These are phyloP conservation scores for Andrographis paniculata DNA, from an alignment of 305 asterid species.

Conservation along the genomic window DNA sequence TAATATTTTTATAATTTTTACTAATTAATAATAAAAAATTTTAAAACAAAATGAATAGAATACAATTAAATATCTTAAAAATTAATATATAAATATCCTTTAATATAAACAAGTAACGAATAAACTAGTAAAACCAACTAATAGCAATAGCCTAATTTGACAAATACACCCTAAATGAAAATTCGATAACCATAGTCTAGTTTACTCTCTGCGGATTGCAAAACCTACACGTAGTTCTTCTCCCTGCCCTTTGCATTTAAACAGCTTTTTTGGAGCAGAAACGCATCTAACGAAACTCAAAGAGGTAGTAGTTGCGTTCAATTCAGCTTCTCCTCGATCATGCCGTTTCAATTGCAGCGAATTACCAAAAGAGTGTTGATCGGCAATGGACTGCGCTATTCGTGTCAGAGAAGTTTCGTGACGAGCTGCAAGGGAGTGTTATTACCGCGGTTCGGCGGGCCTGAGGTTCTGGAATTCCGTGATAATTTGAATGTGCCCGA, in stretches of 20 bases:
- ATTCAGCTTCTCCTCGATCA: slow-evolving; percentile 3
- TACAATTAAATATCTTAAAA: no score
- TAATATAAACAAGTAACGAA: no score
- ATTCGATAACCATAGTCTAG: no score
- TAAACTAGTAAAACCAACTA: no score
- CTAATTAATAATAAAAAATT: no score
- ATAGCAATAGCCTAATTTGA: no score
- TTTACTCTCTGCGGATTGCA: slow-evolving; percentile 21
- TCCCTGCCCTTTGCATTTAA: background rate
- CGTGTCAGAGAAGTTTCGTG: slow-evolving; percentile 22
- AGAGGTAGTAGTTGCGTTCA: background rate
- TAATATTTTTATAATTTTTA: no score
- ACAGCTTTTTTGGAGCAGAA: background rate
- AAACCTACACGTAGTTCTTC: slow-evolving; percentile 16
- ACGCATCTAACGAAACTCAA: background rate
- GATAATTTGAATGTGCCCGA: slow-evolving; percentile 36
- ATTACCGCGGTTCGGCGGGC: slow-evolving; percentile 48
- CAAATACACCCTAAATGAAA: no score
- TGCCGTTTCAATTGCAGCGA: slow-evolving; percentile 34
- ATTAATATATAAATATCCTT: no score
- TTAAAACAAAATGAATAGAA: no score
- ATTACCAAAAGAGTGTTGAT: slow-evolving; percentile 11
- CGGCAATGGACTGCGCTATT: background rate
- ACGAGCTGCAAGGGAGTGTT: slow-evolving; percentile 43
- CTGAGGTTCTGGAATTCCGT: slow-evolving; percentile 44